Percentiles rank a stretch among this genome's conserved stretches.
phyloP scores from a whole-genome alignment of 2,329 filamentous ascomycete genomes.

The Trichophyton equinum region DNA sequence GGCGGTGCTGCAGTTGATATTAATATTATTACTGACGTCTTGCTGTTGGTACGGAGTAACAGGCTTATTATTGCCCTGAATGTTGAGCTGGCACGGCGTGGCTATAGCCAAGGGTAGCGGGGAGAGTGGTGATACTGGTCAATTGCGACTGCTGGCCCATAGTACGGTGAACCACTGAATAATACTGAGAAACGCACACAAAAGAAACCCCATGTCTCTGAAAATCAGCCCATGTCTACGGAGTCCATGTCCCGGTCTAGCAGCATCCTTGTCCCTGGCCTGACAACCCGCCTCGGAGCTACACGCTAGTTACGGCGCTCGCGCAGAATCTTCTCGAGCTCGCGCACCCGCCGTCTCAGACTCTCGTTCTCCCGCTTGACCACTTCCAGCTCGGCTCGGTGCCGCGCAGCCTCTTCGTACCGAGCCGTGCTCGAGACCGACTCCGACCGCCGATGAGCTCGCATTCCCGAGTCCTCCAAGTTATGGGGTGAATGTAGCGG shows the following conservation, averaged over 20 bases:
- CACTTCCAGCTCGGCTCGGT: conserved; percentile 33
- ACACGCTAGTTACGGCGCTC: conserved; percentile 5
- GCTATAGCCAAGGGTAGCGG: too few relatives aligned
- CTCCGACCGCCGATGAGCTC: conserved; percentile 16
- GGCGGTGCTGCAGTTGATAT: neutral
- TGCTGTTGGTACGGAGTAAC: too few relatives aligned
- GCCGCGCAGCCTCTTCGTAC: conserved; percentile 32
- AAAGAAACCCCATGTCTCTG: neutral
- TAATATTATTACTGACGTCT: neutral
- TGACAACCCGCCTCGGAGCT: neutral
- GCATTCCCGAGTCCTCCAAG: conserved; percentile 16
- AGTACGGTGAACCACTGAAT: neutral
- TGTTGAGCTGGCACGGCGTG: too few relatives aligned
- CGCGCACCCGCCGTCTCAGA: conserved; percentile 32
- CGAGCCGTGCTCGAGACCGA: conserved; percentile 23
- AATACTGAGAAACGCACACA: neutral
- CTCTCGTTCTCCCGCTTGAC: conserved; percentile 37
- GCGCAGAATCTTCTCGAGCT: conserved; percentile 30
- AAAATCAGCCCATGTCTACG: neutral
- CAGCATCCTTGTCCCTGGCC: neutral
- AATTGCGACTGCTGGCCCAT: neutral
- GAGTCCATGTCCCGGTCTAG: neutral
- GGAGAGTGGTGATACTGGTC: neutral
- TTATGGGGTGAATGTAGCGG: conserved; percentile 18
- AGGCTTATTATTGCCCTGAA: too few relatives aligned